A percentile compares a stretch with the other conserved stretches of the same genome.
These are phyloP conservation scores for Curvularia eragrostidis DNA, from an alignment of 2,329 filamentous ascomycete genomes.

Conservation along the genomic window DNA sequence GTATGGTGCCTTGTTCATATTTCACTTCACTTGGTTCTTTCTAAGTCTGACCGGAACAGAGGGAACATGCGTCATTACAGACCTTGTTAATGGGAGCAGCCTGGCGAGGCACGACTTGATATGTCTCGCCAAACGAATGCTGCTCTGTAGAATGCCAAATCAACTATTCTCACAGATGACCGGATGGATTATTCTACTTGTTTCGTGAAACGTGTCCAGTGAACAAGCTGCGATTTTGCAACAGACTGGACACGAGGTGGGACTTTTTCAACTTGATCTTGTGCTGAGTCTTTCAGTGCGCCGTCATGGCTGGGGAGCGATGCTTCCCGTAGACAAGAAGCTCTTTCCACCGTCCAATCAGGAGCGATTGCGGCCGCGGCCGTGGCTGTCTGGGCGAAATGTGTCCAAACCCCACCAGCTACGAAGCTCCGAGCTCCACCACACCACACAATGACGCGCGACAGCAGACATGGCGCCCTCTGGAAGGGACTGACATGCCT, in stretches of 20 bases:
- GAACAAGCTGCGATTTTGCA: background rate
- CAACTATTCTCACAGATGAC: background rate
- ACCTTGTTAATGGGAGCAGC: background rate
- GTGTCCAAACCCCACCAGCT: conserved; percentile 34
- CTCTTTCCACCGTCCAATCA: conserved; percentile 24
- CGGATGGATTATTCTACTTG: background rate
- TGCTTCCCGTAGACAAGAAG: background rate
- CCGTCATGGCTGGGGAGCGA: background rate
- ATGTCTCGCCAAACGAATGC: background rate
- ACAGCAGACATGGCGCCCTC: conserved; percentile 28
- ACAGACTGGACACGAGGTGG: background rate
- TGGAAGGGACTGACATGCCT: conserved; percentile 32
- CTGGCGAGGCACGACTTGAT: background rate
- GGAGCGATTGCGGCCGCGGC: conserved; percentile 19
- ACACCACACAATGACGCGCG: conserved; percentile 35
- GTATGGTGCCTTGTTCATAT: conserved; percentile 12
- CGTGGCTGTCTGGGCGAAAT: conserved; percentile 23
- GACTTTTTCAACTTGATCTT: background rate
- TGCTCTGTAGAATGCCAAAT: conserved; percentile 3
- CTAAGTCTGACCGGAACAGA: conserved; percentile 18
- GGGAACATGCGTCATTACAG: background rate
- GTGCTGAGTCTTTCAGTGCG: background rate
- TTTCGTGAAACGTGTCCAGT: background rate
- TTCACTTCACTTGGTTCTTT: background rate
- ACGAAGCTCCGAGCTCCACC: conserved; percentile 15